Evolutionary conservation across 1,139 yeast species (phyloP).

Genomic region (Candida sp.): DNA sequence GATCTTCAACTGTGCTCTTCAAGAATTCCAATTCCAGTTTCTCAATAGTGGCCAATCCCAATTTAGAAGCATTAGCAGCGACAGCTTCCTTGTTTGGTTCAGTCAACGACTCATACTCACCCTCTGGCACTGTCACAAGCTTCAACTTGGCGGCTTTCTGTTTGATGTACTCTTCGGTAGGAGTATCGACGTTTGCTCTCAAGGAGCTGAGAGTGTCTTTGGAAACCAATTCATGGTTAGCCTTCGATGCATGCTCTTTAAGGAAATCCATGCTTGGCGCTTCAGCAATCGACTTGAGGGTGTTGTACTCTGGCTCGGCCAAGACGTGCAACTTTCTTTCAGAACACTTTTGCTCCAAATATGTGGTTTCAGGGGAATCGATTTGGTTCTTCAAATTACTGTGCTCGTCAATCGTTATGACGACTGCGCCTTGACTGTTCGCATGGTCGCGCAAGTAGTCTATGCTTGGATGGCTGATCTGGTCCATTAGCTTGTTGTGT

Average conservation of each 20-base stretch:
- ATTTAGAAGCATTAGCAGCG: slow-evolving; percentile 14
- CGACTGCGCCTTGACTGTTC: slow-evolving; percentile 7
- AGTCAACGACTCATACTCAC: slow-evolving; percentile 25
- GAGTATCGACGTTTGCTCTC: slow-evolving; percentile 22
- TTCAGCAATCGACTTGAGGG: slow-evolving; percentile 9
- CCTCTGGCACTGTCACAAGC: slow-evolving; percentile 23
- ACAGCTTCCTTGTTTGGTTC: slow-evolving; percentile 25
- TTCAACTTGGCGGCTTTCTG: slow-evolving; percentile 17
- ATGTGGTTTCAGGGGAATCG: slow-evolving; percentile 23
- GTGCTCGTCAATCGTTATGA: slow-evolving; percentile 23
- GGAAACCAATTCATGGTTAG: slow-evolving; percentile 15
- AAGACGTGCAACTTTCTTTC: slow-evolving; percentile 11
- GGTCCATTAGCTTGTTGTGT: slow-evolving; percentile 17
- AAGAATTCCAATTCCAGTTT: slow-evolving; percentile 15
- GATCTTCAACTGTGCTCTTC: slow-evolving; percentile 13
- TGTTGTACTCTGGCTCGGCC: slow-evolving; percentile 4
- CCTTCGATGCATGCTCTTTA: slow-evolving; percentile 15
- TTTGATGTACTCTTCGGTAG: slow-evolving; percentile 27
- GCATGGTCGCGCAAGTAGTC: slow-evolving; percentile 21
- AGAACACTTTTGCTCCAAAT: slow-evolving; percentile 21
- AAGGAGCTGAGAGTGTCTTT: slow-evolving; percentile 19
- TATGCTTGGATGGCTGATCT: slow-evolving; percentile 23
- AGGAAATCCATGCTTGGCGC: slow-evolving; percentile 26
- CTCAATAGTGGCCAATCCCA: slow-evolving; percentile 19
- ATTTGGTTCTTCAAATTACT: slow-evolving; percentile 15